Evolutionary conservation across 75 land plant genomes (phyloP).

Genomic region (Cunninghamia lanceolata): DNA sequence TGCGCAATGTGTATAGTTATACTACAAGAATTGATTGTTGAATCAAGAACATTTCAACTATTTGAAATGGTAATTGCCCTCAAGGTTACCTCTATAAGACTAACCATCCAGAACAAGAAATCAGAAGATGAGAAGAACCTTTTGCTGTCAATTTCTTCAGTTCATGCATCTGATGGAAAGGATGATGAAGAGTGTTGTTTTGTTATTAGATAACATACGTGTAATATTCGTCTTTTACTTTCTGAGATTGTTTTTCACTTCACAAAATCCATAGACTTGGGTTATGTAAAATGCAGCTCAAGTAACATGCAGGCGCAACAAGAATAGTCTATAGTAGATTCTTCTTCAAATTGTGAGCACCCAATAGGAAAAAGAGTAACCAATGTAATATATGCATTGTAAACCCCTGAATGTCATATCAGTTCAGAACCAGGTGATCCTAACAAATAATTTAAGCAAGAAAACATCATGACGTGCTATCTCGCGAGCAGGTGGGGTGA

Average conservation of each 20-base stretch:
- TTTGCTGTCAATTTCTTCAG: not conserved
- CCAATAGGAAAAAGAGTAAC: not conserved
- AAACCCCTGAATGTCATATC: not conserved
- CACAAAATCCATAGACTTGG: not conserved
- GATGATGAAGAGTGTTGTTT: not conserved
- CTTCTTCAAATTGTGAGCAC: not conserved
- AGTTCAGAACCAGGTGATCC: not conserved
- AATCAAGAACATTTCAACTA: not conserved
- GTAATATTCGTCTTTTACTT: not conserved
- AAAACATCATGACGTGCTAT: not conserved
- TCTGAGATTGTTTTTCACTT: not conserved
- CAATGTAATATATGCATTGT: not conserved
- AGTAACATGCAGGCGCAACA: not conserved
- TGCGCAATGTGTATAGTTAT: not conserved
- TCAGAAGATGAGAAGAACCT: not conserved
- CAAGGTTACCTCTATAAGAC: not conserved
- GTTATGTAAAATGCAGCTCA: not conserved
- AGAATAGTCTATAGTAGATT: not conserved
- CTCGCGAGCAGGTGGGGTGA: not conserved
- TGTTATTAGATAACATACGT: not conserved
- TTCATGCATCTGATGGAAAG: not conserved
- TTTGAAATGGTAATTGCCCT: not conserved
- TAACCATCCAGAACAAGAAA: not conserved
- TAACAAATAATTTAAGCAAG: not conserved
- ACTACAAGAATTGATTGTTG: not conserved